These are phyloP conservation scores for Coemansia sp. DNA, from an alignment of 192 early-diverging fungal genomes.

Conservation along the genomic window DNA sequence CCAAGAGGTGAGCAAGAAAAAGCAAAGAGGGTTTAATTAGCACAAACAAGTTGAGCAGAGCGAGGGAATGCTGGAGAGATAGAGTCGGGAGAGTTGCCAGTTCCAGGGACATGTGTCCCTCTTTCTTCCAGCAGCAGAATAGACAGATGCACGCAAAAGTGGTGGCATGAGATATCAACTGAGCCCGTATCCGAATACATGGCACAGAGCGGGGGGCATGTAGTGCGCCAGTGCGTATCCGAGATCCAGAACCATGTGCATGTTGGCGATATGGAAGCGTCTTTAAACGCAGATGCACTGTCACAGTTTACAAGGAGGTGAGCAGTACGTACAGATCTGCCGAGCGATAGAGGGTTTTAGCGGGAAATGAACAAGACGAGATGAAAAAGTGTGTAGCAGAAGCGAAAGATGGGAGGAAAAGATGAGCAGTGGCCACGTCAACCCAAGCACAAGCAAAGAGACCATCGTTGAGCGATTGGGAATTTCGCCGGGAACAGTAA, in stretches of 20 bases:
- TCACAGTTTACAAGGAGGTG: neutral
- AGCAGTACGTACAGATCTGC: neutral
- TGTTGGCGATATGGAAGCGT: neutral
- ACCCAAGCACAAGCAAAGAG: neutral
- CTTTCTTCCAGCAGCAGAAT: conserved; percentile 6
- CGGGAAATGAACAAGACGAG: neutral
- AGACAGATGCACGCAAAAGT: neutral
- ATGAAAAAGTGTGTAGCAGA: neutral
- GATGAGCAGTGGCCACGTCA: neutral
- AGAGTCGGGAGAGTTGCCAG: conserved; percentile 1
- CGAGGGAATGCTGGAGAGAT: neutral
- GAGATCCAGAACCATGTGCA: conserved; percentile 2
- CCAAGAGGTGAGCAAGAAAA: neutral
- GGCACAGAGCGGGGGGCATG: too few species aligned
- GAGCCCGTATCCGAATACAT: conserved; percentile 4
- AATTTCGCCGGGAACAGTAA: conserved; percentile 5
- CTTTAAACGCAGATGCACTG: neutral
- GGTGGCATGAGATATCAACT: neutral
- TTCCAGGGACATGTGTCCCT: neutral
- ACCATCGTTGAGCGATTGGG: neutral
- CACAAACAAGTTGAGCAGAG: neutral
- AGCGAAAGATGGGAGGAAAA: neutral
- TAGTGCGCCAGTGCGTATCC: neutral
- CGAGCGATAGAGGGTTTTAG: neutral
- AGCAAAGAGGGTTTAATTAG: neutral